These are phyloP conservation scores for Dictyostelium discoideum DNA, from an alignment of 78 protist species.

Conservation along the genomic window dicty_2.7 NC_007090.3:3795001-3795500, in stretches of 20 bases:
- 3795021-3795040: background rate
- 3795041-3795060: too few relatives aligned
- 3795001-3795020: background rate
- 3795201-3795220: conserved; percentile 48
- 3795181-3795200: conserved; percentile 71
- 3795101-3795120: background rate
- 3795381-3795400: conserved; percentile 74
- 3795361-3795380: conserved; percentile 62
- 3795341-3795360: conserved; percentile 82
- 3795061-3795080: background rate
- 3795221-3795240: conserved; percentile 50
- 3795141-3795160: conserved; percentile 63
- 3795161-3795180: conserved; percentile 73
- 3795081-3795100: conserved; percentile 38
- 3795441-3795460: conserved; percentile 42
- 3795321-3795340: conserved; percentile 44
- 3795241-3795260: conserved; percentile 53
- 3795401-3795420: conserved; percentile 50
- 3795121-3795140: conserved; percentile 60
- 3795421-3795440: conserved; percentile 32
- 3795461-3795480: background rate
- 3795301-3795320: conserved; percentile 70
- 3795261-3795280: conserved; percentile 61
- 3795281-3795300: conserved; percentile 54
- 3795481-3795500: conserved; percentile 39